Evolutionary conservation across 768 basidiomycete genomes (phyloP), one percentile per base, ranked within the genome.

Genomic region (Wakefieldia striispora): DNA sequence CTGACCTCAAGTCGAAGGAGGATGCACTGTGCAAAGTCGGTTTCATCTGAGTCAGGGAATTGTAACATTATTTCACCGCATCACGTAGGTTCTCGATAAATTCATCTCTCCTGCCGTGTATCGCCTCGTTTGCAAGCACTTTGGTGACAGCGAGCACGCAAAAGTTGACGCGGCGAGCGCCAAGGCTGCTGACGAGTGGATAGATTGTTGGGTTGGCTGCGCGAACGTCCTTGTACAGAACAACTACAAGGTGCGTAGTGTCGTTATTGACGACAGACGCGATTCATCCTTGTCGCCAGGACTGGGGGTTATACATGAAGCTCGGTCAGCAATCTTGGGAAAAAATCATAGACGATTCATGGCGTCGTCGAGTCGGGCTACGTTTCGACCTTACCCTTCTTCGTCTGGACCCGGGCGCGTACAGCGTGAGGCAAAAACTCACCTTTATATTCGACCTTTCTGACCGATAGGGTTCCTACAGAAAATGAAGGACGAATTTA

Each of bases 151-250:
- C 17, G 55, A 60, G 26, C 38, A 58, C 16, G 51, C 49, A 14
- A 55, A 46, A 45, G 49, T 42, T 10, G 56, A 56, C 19, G 56
- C 64, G 42, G 48, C 55, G 47, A 56, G 64, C 42, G 40, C 54
- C 9, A 51, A 51, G 24, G 75, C 78, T 43, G 75, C 81, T 23
- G 80, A 81, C 56, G 61, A 66, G 23, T 80, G 88, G 74, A 73
- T 89, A 27, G 78, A 81, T 47, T 85, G 83, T 56, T 93, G 89
- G 88, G 72, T 87, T 7, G 80, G 83, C 5, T 90, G 85, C 56
- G 82, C 80, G 1, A 74, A 75, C 47, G 75, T 91, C 16, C 58
- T 83, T 14, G 76, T 86, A 6, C 77, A 78, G 54, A 79, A 81
- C 49, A 63, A 70, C 19, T 51, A 70, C 48, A 68, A 70, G 58